These are phyloP conservation scores for Eleusine coracana DNA, from an alignment of 176 grass and related monocot species.

Conservation along the genomic window DNA sequence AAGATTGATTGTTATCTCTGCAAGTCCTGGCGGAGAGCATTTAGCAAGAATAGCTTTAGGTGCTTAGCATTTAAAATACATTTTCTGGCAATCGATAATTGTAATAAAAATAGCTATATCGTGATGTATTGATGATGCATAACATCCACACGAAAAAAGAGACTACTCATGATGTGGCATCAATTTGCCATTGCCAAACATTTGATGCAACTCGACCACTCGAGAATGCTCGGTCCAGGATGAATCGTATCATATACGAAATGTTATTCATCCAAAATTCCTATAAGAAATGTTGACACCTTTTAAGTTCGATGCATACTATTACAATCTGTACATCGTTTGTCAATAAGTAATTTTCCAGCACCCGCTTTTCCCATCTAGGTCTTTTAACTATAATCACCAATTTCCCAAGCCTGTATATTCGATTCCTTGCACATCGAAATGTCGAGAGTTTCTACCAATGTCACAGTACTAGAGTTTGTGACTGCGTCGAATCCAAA, in stretches of 20 bases:
- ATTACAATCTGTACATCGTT: background rate
- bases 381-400: background rate
- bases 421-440: background rate
- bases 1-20: conserved; percentile 31
- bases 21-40: background rate
- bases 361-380: background rate
- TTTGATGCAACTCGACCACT: background rate
- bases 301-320: background rate
- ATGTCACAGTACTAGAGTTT: background rate
- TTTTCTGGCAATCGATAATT: conserved; percentile 33
- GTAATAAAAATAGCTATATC: conserved; percentile 33
- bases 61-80: conserved; percentile 29
- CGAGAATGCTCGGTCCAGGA: background rate
- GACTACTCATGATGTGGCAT: background rate
- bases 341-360: background rate
- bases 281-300: background rate
- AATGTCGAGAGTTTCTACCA: background rate
- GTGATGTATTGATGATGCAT: conserved; percentile 25
- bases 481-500: background rate
- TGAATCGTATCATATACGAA: background rate
- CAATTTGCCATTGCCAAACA: conserved; percentile 14
- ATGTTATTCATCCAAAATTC: background rate
- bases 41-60: conserved; percentile 36
- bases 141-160: background rate
- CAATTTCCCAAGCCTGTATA: background rate